Percentiles rank a stretch among this genome's conserved stretches.
Conservation (phyloP, 495 filamentous ascomycete genomes). For the Daldinia loculata region DNA sequence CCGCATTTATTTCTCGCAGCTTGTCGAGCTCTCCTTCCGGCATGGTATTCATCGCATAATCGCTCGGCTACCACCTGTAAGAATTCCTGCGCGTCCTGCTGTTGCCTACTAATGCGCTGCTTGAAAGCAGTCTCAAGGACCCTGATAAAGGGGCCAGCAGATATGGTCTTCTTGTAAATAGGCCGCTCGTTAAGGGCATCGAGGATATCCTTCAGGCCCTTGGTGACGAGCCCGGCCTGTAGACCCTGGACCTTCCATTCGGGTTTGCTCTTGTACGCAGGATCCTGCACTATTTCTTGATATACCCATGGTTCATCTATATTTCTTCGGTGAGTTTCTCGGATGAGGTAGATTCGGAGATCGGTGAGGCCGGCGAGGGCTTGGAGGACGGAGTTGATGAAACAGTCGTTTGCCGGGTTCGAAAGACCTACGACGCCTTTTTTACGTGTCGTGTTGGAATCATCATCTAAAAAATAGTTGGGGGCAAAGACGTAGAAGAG, state of each 20-base stretch:
- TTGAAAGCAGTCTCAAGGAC: conserved; percentile 86
- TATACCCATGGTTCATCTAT: conserved; percentile 81
- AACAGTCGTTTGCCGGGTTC: conserved; percentile 98
- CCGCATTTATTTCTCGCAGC: conserved; percentile 45
- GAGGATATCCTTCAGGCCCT: conserved; percentile 88
- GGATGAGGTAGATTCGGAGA: conserved; percentile 86
- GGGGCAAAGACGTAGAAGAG: conserved; percentile 96
- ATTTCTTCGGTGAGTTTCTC: conserved; percentile 82
- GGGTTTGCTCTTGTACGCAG: conserved; percentile 58
- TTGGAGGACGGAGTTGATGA: conserved; percentile 97
- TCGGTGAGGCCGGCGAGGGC: conserved; percentile 94
- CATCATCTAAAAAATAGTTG: conserved; percentile 90
- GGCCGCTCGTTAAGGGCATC: conserved; percentile 94
- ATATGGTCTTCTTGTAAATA: conserved; percentile 93
- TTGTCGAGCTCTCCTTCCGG: conserved; percentile 74
- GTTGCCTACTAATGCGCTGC: conserved; percentile 87
- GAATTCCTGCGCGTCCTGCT: conserved; percentile 99
- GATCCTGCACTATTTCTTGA: conserved; percentile 56
- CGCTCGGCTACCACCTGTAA: conserved; percentile 92
- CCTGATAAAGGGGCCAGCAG: conserved; percentile 78
- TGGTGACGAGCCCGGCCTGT: conserved; percentile 82
- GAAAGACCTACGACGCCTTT: conserved; percentile 88
- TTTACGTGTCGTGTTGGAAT: conserved; percentile 73
- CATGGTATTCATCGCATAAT: conserved; percentile 91
- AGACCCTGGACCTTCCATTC: conserved; percentile 75